Conservation (phyloP, 23 red algal species). For the Cyanidiococcus yangmingshanensis region DNA sequence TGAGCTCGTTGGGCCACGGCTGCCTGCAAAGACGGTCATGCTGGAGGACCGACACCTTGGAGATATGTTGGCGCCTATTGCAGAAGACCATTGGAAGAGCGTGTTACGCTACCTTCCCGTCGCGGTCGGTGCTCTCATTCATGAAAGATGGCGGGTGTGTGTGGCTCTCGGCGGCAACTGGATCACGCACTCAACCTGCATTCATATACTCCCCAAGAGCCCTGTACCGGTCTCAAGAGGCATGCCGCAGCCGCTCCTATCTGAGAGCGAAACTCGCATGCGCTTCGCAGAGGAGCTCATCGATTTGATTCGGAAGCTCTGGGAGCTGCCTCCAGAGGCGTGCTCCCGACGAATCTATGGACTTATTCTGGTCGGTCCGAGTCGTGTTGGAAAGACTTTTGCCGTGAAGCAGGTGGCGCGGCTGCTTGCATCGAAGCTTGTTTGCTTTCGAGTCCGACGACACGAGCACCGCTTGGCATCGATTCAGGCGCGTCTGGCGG, state of each 20-base stretch:
- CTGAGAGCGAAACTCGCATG: not conserved
- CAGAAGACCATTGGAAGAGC: no score
- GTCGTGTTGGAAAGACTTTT: conserved; percentile 65
- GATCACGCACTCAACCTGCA: not conserved
- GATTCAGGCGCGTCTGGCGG: not conserved
- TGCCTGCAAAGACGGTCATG: not conserved
- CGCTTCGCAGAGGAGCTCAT: not conserved
- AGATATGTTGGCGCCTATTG: no score
- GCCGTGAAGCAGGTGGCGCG: conserved; percentile 26
- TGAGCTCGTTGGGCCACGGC: not conserved
- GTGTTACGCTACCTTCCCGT: not conserved
- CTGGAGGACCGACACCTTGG: no score
- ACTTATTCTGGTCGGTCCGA: conserved; percentile 50
- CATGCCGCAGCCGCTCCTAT: not conserved
- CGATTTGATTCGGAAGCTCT: not conserved
- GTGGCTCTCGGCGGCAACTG: not conserved
- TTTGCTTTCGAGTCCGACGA: not conserved
- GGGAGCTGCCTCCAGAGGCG: not conserved
- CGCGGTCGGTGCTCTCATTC: not conserved
- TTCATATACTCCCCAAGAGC: not conserved
- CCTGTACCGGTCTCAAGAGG: not conserved
- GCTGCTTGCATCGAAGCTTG: not conserved
- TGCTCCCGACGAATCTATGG: not conserved
- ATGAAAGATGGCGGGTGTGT: not conserved
- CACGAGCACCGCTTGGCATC: not conserved